Conservation (phyloP, 352 stramenopile genomes). For the Phytophthora pisi region DNA sequence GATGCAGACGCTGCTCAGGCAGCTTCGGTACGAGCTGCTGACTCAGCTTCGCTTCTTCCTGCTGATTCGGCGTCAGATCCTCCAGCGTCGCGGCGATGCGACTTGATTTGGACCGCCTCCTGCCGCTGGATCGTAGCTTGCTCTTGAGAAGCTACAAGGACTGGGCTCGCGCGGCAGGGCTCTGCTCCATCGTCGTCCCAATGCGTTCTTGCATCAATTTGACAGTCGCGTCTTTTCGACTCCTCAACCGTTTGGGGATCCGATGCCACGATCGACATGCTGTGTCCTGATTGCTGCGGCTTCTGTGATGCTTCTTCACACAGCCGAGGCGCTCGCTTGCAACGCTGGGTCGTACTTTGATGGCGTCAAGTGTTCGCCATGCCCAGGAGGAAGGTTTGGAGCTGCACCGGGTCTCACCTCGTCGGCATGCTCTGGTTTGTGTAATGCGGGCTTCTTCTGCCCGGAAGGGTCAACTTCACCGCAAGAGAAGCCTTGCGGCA, state of each 20-base stretch:
- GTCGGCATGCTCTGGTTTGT: slow-evolving; percentile 53
- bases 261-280: slow-evolving; percentile 14
- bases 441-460: slow-evolving; percentile 59
- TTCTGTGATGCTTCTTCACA: not conserved
- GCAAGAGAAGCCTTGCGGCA: slow-evolving; percentile 52
- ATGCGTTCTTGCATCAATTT: not conserved
- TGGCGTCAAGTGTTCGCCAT: slow-evolving; percentile 45
- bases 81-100: not conserved
- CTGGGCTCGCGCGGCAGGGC: slow-evolving; percentile 3
- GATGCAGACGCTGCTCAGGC: not conserved
- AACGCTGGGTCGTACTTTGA: slow-evolving; percentile 53
- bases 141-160: slow-evolving; percentile 39
- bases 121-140: slow-evolving; percentile 25
- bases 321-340: slow-evolving; percentile 38
- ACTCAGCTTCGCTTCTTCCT: slow-evolving; percentile 7
- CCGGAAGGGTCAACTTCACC: slow-evolving; percentile 63
- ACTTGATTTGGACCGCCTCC: slow-evolving; percentile 12
- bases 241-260: too few species aligned
- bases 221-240: slow-evolving; percentile 21
- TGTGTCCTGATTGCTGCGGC: slow-evolving; percentile 2
- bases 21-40: slow-evolving; percentile 1
- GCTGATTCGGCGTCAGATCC: slow-evolving; percentile 19
- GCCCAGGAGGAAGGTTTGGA: slow-evolving; percentile 60
- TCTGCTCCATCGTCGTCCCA: slow-evolving; percentile 9
- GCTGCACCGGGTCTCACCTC: slow-evolving; percentile 42